Evolutionary conservation across 805 yeast genomes (phyloP).

Genomic region (Metschnikowia matae): DNA sequence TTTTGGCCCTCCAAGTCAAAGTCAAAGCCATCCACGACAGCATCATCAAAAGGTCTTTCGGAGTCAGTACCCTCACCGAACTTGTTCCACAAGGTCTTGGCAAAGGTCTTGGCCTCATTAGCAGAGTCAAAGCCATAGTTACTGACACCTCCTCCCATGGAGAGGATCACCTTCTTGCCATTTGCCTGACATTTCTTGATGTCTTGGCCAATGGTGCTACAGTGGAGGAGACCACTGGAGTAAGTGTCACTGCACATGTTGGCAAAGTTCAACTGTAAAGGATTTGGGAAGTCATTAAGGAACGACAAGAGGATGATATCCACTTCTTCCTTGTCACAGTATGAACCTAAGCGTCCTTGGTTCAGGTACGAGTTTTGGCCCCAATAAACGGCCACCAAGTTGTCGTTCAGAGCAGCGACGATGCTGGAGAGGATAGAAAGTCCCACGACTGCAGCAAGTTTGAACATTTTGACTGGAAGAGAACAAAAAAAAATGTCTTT

Average conservation of each 20-base stretch:
- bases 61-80: conserved; percentile 33
- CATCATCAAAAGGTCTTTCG: conserved; percentile 33
- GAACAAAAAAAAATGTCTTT: background rate
- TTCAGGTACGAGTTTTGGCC: conserved; percentile 66
- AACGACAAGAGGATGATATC: conserved; percentile 74
- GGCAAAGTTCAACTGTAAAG: conserved; percentile 48
- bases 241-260: conserved; percentile 40
- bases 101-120: conserved; percentile 55
- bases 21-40: conserved; percentile 70
- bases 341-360: conserved; percentile 40
- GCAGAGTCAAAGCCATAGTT: conserved; percentile 50
- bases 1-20: conserved; percentile 54
- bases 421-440: background rate
- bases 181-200: conserved; percentile 12
- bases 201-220: conserved; percentile 14
- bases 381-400: conserved; percentile 76
- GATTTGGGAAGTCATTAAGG: conserved; percentile 54
- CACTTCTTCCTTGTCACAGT: conserved; percentile 66
- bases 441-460: background rate
- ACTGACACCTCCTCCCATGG: conserved; percentile 53
- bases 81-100: conserved; percentile 36
- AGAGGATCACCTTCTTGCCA: conserved; percentile 14
- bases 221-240: conserved; percentile 36
- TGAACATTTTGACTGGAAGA: background rate
- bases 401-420: background rate